phyloP scores from a whole-genome alignment of 768 basidiomycete species.

The Podaxis carcinomalis region DNA sequence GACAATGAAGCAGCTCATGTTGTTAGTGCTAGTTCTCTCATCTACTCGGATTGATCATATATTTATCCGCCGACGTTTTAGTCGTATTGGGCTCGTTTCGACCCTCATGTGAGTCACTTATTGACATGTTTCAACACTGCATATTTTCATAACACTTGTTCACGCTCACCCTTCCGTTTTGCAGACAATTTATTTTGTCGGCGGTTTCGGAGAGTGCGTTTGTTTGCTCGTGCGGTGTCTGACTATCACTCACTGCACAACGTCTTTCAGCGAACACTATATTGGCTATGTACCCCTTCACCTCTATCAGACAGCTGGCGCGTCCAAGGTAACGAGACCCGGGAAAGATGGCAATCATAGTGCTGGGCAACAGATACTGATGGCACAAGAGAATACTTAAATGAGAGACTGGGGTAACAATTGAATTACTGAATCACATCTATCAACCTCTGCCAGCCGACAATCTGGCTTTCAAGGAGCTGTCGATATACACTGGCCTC shows the following conservation, averaged over 20 bases:
- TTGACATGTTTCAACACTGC: not conserved
- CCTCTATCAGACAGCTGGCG: conserved; percentile 32
- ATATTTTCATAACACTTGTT: too few species aligned
- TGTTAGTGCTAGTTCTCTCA: conserved; percentile 21
- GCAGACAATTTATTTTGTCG: conserved; percentile 49
- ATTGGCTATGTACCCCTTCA: conserved; percentile 47
- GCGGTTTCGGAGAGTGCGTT: conserved; percentile 46
- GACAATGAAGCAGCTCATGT: conserved; percentile 38
- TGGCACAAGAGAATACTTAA: not conserved
- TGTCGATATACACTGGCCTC: conserved; percentile 12
- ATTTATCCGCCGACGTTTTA: conserved; percentile 13
- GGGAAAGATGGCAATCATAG: not conserved
- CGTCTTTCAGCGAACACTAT: conserved; percentile 34
- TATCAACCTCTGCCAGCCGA: not conserved
- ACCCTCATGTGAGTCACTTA: conserved; percentile 39
- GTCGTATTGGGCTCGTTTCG: conserved; percentile 54
- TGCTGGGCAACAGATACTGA: not conserved
- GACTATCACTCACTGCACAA: not conserved
- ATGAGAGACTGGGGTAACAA: not conserved
- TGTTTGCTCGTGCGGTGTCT: not conserved
- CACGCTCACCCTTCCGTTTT: not conserved
- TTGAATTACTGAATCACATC: not conserved
- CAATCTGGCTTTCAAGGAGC: conserved; percentile 2
- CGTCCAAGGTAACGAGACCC: not conserved
- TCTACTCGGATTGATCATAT: not conserved